Evolutionary conservation across 768 basidiomycete species (phyloP).

Genomic region (Lentinus tigrinus): DNA sequence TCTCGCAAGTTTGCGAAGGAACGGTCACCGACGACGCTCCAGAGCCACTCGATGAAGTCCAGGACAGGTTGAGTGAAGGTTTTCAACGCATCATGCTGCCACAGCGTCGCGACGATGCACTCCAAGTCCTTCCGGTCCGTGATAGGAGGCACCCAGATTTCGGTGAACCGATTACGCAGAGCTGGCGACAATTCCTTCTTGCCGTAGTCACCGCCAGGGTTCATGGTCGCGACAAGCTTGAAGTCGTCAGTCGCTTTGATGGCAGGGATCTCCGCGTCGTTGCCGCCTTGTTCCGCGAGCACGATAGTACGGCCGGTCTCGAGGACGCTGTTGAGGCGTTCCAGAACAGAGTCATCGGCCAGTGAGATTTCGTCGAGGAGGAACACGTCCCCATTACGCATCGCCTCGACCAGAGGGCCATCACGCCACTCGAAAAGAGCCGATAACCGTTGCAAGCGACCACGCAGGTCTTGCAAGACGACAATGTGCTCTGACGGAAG

Average conservation of each 20-base stretch:
- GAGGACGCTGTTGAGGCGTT: conserved; percentile 95
- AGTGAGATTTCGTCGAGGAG: conserved; percentile 96
- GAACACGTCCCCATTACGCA: conserved; percentile 82
- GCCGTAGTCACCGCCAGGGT: conserved; percentile 98
- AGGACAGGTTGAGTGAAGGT: conserved; percentile 62
- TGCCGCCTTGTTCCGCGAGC: conserved; percentile 89
- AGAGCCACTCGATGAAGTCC: conserved; percentile 83
- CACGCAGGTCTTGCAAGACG: conserved; percentile 42
- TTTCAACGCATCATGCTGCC: conserved; percentile 55
- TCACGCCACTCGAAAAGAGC: conserved; percentile 97
- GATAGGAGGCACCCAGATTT: conserved; percentile 95
- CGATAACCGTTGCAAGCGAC: conserved; percentile 48
- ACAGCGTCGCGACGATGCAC: conserved; percentile 72
- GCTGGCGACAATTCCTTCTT: conserved; percentile 99
- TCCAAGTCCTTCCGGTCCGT: conserved; percentile 70
- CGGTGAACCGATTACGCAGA: conserved; percentile 94
- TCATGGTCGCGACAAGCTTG: conserved; percentile 97
- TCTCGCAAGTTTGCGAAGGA: conserved; percentile 81
- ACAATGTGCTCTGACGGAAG: conserved; percentile 32
- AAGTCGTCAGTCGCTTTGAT: conserved; percentile 69
- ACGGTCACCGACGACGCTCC: conserved; percentile 53
- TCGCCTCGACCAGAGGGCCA: conserved; percentile 92
- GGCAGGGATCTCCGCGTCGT: conserved; percentile 61
- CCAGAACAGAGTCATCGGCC: conserved; percentile 96
- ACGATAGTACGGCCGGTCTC: conserved; percentile 87